A percentile compares a stretch with the other conserved stretches of the same genome.
phyloP scores from a whole-genome alignment of 495 filamentous ascomycete species.

The Amorphotheca resinae region DNA sequence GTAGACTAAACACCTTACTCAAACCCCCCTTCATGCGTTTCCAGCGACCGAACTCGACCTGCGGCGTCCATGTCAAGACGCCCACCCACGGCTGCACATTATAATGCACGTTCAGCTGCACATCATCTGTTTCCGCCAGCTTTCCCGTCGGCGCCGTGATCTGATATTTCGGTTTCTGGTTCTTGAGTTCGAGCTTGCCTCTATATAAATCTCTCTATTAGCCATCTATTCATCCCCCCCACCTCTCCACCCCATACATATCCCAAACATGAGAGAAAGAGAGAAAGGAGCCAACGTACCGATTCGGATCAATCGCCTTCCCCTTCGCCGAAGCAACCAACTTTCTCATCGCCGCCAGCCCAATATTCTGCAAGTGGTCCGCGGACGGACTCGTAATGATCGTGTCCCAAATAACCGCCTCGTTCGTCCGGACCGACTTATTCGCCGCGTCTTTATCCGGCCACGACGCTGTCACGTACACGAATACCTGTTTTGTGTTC shows the following conservation, averaged over 20 bases:
- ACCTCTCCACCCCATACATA: not conserved
- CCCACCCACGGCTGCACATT: slow-evolving; percentile 98
- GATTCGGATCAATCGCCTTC: slow-evolving; percentile 37
- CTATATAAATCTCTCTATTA: slow-evolving; percentile 20
- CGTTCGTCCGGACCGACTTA: slow-evolving; percentile 32
- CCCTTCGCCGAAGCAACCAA: slow-evolving; percentile 37
- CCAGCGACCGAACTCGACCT: slow-evolving; percentile 48
- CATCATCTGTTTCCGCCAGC: slow-evolving; percentile 56
- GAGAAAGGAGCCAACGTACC: slow-evolving; percentile 22
- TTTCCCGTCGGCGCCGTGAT: slow-evolving; percentile 75
- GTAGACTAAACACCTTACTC: slow-evolving; percentile 61
- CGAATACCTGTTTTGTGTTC: slow-evolving; percentile 99
- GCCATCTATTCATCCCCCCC: not conserved
- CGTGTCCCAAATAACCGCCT: slow-evolving; percentile 88
- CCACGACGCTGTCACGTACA: slow-evolving; percentile 86
- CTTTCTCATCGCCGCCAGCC: slow-evolving; percentile 38
- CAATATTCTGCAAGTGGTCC: slow-evolving; percentile 42
- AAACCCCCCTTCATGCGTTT: slow-evolving; percentile 43
- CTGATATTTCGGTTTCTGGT: slow-evolving; percentile 84
- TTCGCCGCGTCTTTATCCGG: slow-evolving; percentile 36
- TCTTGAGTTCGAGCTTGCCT: slow-evolving; percentile 60
- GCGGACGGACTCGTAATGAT: slow-evolving; percentile 67
- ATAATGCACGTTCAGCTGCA: slow-evolving; percentile 70
- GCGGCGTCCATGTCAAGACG: slow-evolving; percentile 62
- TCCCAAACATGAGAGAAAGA: too few relatives aligned